These are phyloP conservation scores for Ogataea paraovalis DNA, from an alignment of 805 yeast species.

Conservation along the genomic window DNA sequence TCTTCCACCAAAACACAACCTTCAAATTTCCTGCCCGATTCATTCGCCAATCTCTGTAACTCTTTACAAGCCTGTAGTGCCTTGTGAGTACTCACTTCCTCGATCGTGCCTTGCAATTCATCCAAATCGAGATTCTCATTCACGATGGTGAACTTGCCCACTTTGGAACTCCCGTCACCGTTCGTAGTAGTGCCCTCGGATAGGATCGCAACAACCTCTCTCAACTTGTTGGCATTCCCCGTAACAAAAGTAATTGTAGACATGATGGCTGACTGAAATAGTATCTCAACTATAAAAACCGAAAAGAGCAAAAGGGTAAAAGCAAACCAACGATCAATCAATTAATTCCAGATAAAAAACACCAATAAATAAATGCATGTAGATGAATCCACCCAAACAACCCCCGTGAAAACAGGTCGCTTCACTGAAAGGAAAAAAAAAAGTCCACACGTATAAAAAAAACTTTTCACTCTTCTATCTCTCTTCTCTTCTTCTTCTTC, in stretches of 20 bases:
- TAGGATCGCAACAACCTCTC: conserved; percentile 77
- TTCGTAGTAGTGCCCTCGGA: conserved; percentile 33
- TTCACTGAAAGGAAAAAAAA: neutral
- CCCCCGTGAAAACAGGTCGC: neutral
- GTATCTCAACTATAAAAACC: neutral
- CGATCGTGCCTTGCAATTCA: conserved; percentile 86
- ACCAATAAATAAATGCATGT: no score
- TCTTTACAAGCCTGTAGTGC: conserved; percentile 66
- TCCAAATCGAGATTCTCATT: conserved; percentile 75
- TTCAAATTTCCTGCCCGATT: neutral
- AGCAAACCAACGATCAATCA: no score
- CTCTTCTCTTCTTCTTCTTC: neutral
- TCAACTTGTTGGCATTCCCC: conserved; percentile 84
- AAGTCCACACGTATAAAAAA: neutral
- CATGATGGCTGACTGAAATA: no score
- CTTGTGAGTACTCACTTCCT: conserved; percentile 77
- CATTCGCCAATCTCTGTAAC: conserved; percentile 33
- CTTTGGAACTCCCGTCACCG: conserved; percentile 28
- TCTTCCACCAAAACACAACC: conserved; percentile 84
- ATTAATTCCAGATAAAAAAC: no score
- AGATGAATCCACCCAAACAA: no score
- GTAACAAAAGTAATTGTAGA: conserved; percentile 39
- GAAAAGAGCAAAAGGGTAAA: neutral
- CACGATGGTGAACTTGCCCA: conserved; percentile 49
- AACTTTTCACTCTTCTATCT: neutral